Percentiles rank a stretch among this genome's conserved stretches.
These are phyloP conservation scores for Persicaria tinctoria DNA, from an alignment of 148 eudicot species.

Conservation along the genomic window DNA sequence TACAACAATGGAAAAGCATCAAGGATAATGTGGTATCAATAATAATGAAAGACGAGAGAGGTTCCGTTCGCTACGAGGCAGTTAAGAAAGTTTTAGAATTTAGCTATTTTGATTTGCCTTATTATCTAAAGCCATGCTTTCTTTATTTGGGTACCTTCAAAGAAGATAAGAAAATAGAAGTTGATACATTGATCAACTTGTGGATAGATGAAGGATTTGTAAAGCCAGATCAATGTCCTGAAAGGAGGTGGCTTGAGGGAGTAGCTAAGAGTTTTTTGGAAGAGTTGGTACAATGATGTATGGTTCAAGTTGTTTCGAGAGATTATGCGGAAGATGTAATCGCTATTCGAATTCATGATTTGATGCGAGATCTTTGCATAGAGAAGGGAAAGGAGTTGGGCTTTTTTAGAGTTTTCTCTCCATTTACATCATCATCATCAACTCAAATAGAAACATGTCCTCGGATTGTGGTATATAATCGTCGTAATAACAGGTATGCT, in stretches of 20 bases:
- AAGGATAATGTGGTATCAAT: neutral
- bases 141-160: neutral
- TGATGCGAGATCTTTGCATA: conserved; percentile 3
- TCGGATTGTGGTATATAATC: neutral
- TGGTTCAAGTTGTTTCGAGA: neutral
- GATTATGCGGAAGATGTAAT: neutral
- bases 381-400: neutral
- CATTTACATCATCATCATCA: neutral
- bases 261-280: neutral
- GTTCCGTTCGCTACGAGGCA: neutral
- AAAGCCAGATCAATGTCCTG: neutral
- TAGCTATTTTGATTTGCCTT: conserved; percentile 12
- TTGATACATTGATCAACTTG: neutral
- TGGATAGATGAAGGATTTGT: conserved; percentile 10
- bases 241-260: neutral
- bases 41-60: neutral
- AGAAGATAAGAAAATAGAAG: neutral
- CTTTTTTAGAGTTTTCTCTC: neutral
- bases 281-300: conserved; percentile 6
- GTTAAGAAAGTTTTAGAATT: conserved; percentile 6
- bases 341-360: neutral
- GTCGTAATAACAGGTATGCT: neutral
- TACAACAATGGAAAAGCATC: neutral
- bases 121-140: conserved; percentile 2
- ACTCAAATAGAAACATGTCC: neutral